These are phyloP conservation scores for Saitoella complicata DNA, from an alignment of 805 yeast genomes.

Conservation along the genomic window DNA sequence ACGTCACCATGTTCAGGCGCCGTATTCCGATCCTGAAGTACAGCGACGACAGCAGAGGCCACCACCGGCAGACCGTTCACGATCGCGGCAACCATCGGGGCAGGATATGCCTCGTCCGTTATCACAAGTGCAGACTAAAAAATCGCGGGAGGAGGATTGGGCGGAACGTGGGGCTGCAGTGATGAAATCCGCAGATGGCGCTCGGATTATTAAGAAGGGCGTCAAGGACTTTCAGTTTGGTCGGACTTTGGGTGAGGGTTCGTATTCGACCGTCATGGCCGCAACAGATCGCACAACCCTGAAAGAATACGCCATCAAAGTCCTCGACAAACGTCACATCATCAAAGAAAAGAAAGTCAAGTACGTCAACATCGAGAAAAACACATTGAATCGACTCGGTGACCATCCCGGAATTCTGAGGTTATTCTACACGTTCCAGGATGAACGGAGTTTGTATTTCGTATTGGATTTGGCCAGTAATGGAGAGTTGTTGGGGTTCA, in stretches of 20 bases:
- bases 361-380: slow-evolving; percentile 89
- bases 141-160: slow-evolving; percentile 27
- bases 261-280: slow-evolving; percentile 77
- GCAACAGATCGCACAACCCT: slow-evolving; percentile 64
- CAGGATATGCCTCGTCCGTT: too few relatives aligned
- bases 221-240: slow-evolving; percentile 85
- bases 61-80: too few relatives aligned
- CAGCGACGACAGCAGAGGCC: too few relatives aligned
- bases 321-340: slow-evolving; percentile 79
- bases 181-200: slow-evolving; percentile 31
- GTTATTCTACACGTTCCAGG: slow-evolving; percentile 87
- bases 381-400: slow-evolving; percentile 72
- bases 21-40: too few relatives aligned
- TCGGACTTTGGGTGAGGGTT: slow-evolving; percentile 82
- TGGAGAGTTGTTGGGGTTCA: slow-evolving; percentile 76
- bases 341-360: slow-evolving; percentile 88
- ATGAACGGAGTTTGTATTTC: slow-evolving; percentile 69
- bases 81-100: too few relatives aligned
- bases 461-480: slow-evolving; percentile 88
- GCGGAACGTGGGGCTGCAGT: slow-evolving; percentile 45
- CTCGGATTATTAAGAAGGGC: slow-evolving; percentile 33
- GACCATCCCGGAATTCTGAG: slow-evolving; percentile 91
- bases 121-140: too few relatives aligned
- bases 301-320: slow-evolving; percentile 76
- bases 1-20: too few relatives aligned